These are phyloP conservation scores for Scleroderma citrinum DNA, from an alignment of 768 basidiomycete genomes.

Conservation along the genomic window DNA sequence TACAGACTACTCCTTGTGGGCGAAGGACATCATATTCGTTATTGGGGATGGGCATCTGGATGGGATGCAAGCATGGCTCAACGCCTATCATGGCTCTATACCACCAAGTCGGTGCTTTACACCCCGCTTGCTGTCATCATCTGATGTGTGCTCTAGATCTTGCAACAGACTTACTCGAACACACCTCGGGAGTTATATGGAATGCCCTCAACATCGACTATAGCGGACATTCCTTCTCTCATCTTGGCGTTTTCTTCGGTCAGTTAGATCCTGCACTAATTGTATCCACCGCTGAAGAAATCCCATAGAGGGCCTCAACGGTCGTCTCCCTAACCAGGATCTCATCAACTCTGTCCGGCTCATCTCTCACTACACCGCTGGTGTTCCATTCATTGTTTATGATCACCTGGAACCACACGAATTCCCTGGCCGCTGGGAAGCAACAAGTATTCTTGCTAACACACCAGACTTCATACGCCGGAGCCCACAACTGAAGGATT, in stretches of 20 bases:
- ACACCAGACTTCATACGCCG: conserved; percentile 40
- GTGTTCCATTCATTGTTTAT: conserved; percentile 76
- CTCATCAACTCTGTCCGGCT: conserved; percentile 75
- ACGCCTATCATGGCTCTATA: conserved; percentile 65
- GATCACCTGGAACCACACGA: conserved; percentile 59
- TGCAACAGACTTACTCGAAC: conserved; percentile 50
- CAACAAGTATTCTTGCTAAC: conserved; percentile 35
- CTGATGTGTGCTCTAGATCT: conserved; percentile 44
- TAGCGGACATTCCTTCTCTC: conserved; percentile 93
- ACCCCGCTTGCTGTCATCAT: not conserved
- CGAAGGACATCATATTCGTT: conserved; percentile 89
- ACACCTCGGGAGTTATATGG: conserved; percentile 89
- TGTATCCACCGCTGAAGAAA: conserved; percentile 1
- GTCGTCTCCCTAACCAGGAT: conserved; percentile 94
- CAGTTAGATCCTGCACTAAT: conserved; percentile 14
- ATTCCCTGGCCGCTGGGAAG: conserved; percentile 23
- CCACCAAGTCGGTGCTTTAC: conserved; percentile 53
- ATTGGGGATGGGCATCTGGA: conserved; percentile 84
- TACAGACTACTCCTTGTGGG: conserved; percentile 85
- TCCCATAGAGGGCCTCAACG: conserved; percentile 86
- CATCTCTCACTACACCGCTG: conserved; percentile 67
- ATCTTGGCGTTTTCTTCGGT: conserved; percentile 95
- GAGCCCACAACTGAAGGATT: conserved; percentile 41
- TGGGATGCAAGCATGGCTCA: conserved; percentile 91
- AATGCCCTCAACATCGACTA: conserved; percentile 93